phyloP scores from a whole-genome alignment of 2,329 filamentous ascomycete genomes.

The Fusarium drepaniforme region DNA sequence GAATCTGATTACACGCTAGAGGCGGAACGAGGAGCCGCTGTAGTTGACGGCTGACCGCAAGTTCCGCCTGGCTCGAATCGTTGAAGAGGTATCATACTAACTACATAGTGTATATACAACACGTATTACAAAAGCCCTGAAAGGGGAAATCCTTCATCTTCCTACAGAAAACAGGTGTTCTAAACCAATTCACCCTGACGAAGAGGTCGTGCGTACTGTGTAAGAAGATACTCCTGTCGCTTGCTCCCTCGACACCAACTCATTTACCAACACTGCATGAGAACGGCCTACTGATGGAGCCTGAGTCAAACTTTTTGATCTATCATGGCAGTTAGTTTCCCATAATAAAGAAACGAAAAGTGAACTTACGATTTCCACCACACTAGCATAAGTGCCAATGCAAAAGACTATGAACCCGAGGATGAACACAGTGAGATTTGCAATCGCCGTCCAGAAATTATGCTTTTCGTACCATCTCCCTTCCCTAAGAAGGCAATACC shows the following conservation, averaged over 20 bases:
- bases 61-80: neutral
- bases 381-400: neutral
- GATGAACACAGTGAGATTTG: neutral
- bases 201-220: neutral
- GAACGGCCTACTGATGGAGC: neutral
- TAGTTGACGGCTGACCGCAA: neutral
- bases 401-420: conserved; percentile 1
- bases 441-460: neutral
- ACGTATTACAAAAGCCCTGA: neutral
- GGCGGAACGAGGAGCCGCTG: neutral
- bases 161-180: neutral
- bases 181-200: neutral
- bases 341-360: neutral
- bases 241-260: neutral
- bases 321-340: neutral
- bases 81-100: neutral
- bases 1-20: neutral
- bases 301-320: neutral
- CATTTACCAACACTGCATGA: neutral
- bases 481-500: conserved; percentile 49
- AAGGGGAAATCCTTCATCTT: neutral
- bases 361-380: conserved; percentile 12
- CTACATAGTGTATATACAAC: neutral
- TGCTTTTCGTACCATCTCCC: conserved; percentile 17
- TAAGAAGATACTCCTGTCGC: no score